phyloP scores from a whole-genome alignment of 352 stramenopile genomes.

The Phytophthora quininea region DNA sequence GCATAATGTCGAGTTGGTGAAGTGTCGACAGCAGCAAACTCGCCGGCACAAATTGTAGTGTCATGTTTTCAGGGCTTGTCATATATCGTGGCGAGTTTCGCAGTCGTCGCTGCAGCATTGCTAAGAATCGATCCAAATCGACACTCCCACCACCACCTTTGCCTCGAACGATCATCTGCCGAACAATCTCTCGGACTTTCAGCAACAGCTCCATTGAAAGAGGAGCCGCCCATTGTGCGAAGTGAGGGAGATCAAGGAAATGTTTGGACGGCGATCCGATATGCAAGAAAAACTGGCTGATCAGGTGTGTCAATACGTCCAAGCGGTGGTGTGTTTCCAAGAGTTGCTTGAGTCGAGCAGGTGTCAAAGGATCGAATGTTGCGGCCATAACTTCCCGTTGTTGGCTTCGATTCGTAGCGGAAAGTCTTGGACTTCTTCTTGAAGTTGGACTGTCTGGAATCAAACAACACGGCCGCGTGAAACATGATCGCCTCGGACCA shows the following conservation, averaged over 20 bases:
- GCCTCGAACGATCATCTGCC: constrained; percentile 49
- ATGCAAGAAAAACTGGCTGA: constrained; percentile 62
- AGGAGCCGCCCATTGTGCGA: constrained; percentile 49
- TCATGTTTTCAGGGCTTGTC: constrained; percentile 1
- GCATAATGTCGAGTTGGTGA: constrained; percentile 51
- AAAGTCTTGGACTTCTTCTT: constrained; percentile 6
- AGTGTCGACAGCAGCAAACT: constrained; percentile 44
- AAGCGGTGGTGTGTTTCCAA: constrained; percentile 38
- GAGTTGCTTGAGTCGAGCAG: constrained; percentile 37
- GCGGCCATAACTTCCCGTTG: constrained; percentile 29
- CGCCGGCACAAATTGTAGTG: constrained; percentile 26
- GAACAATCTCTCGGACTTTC: constrained; percentile 41
- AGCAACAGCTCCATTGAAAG: constrained; percentile 36
- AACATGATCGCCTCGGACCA: background rate
- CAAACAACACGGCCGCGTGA: constrained; percentile 13
- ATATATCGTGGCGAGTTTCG: constrained; percentile 32
- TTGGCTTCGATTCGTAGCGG: constrained; percentile 9
- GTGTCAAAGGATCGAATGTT: constrained; percentile 42
- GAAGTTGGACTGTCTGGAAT: constrained; percentile 5
- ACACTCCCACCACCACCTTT: constrained; percentile 53
- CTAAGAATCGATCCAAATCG: constrained; percentile 59
- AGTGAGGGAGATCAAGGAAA: constrained; percentile 50
- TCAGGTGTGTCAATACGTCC: constrained; percentile 45
- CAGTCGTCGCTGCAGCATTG: constrained; percentile 37
- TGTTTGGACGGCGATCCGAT: constrained; percentile 47